phyloP scores from a whole-genome alignment of 2,329 filamentous ascomycete genomes.

The Ascochyta clinopodiicola region DNA sequence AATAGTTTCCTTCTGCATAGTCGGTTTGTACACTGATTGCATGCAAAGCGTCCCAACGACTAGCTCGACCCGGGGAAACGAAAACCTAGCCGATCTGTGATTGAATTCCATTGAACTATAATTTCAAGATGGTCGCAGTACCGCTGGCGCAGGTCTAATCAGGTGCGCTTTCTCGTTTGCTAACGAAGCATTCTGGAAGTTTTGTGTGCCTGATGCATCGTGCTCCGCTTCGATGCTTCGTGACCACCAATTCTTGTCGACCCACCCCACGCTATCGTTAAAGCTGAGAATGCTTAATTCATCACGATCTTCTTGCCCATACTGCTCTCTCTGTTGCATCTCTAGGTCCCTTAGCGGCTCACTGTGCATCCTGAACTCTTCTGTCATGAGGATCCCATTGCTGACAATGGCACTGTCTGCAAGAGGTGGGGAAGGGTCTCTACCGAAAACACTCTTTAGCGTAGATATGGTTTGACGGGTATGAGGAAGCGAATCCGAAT shows the following conservation, averaged over 20 bases:
- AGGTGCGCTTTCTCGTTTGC: not conserved
- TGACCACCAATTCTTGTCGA: not conserved
- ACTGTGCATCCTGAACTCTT: slow-evolving; percentile 19
- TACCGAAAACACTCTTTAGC: slow-evolving; percentile 17
- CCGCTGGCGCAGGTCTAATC: slow-evolving; percentile 1
- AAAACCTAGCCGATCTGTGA: not conserved
- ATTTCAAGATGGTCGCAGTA: not conserved
- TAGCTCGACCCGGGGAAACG: not conserved
- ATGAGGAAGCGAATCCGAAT: not conserved
- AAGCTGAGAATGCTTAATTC: slow-evolving; percentile 4
- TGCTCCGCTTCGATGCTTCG: not conserved
- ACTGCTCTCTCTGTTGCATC: not conserved
- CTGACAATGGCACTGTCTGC: not conserved
- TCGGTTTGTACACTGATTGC: too few relatives aligned
- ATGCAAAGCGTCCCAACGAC: too few relatives aligned
- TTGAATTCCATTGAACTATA: not conserved
- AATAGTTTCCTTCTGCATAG: not conserved
- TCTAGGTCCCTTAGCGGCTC: not conserved
- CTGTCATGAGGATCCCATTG: slow-evolving; percentile 9
- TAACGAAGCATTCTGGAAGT: not conserved
- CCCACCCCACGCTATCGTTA: slow-evolving; percentile 1
- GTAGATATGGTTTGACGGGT: slow-evolving; percentile 11
- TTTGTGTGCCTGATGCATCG: not conserved
- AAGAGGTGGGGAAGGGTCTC: not conserved
- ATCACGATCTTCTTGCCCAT: slow-evolving; percentile 3